Conservation (phyloP, 495 filamentous ascomycete genomes). For the Tuber brumale region DNA sequence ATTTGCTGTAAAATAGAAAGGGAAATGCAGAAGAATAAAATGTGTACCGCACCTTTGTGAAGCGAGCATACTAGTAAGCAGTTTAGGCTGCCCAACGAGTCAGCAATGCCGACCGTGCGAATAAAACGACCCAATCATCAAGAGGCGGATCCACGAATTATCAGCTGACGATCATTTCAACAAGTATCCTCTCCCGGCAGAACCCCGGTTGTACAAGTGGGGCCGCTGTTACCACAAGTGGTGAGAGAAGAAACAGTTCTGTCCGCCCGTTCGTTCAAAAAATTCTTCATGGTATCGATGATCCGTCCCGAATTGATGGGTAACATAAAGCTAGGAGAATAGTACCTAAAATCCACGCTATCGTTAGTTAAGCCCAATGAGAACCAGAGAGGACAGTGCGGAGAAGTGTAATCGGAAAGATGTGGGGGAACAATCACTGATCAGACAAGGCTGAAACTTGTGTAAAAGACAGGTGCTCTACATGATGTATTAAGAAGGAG, state of each 20-base stretch:
- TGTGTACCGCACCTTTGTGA: constrained; percentile 18
- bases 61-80: not conserved
- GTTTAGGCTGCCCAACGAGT: constrained; percentile 14
- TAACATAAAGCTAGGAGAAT: not conserved
- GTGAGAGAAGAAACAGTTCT: constrained; percentile 39
- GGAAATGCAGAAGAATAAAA: constrained; percentile 1
- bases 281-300: constrained; percentile 37
- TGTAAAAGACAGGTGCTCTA: constrained; percentile 37
- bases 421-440: constrained; percentile 29
- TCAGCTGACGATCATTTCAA: constrained; percentile 43
- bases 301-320: constrained; percentile 1
- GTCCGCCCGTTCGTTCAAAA: constrained; percentile 45
- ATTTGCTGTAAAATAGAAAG: not conserved
- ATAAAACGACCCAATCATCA: not conserved
- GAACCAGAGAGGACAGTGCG: not conserved
- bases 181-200: constrained; percentile 37
- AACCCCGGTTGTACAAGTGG: constrained; percentile 36
- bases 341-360: constrained; percentile 15
- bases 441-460: constrained; percentile 45
- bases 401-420: not conserved
- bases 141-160: constrained; percentile 9
- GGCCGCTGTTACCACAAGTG: constrained; percentile 37
- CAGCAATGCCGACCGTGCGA: constrained; percentile 13
- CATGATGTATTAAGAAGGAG: constrained; percentile 41
- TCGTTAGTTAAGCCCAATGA: constrained; percentile 6